phyloP scores from a whole-genome alignment of 495 filamentous ascomycete genomes.

The Staphylotrichum tortipilum region DNA sequence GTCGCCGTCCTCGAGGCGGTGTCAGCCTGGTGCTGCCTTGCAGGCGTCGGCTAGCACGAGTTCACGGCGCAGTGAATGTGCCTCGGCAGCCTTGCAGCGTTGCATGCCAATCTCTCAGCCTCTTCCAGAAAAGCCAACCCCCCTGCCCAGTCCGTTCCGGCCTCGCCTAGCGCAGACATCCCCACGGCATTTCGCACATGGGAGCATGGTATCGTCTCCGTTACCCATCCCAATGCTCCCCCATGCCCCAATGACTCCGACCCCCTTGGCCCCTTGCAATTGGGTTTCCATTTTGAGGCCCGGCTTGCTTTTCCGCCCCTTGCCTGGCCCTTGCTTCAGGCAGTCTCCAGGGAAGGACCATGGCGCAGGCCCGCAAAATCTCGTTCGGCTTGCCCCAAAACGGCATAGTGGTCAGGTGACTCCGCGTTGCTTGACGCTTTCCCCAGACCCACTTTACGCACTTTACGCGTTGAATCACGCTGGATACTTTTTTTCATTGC shows the following conservation, averaged over 20 bases:
- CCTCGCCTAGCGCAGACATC: background rate
- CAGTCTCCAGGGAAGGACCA: conserved; percentile 2
- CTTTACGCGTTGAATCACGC: conserved; percentile 24
- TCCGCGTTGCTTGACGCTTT: conserved; percentile 12
- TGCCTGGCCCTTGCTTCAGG: background rate
- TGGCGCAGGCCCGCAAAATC: conserved; percentile 2
- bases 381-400: conserved; percentile 4
- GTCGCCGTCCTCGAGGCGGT: background rate
- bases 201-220: background rate
- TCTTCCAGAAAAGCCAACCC: background rate
- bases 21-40: conserved; percentile 18
- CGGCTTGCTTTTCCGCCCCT: conserved; percentile 17
- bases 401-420: conserved; percentile 22
- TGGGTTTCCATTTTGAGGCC: conserved; percentile 2
- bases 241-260: conserved; percentile 13
- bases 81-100: conserved; percentile 22
- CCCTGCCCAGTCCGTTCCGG: conserved; percentile 4
- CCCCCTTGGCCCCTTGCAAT: conserved; percentile 8
- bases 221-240: too few relatives aligned
- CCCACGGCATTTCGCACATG: conserved; percentile 10
- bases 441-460: conserved; percentile 9
- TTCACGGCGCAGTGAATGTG: background rate
- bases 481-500: conserved; percentile 14
- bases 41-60: conserved; percentile 9
- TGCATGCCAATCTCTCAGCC: conserved; percentile 12